Base-by-base conservation (phyloP, 2,329 filamentous ascomycete genomes). In the Myriosclerotinia duriaeana region DNA sequence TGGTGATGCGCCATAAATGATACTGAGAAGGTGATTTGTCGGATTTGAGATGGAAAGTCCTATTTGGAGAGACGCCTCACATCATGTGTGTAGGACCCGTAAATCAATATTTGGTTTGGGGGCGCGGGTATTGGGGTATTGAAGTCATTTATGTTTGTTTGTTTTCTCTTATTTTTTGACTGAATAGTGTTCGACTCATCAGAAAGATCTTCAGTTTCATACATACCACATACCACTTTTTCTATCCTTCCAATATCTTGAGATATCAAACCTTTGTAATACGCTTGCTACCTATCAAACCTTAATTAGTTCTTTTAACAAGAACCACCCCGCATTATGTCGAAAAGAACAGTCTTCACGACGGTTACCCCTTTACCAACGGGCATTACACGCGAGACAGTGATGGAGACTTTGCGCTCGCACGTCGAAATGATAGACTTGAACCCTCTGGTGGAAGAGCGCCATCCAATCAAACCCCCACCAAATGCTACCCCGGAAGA, bases 391-490 rank as follows among this genome's bases (percentile, higher is more conserved):
- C 86, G 91, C 65, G 83, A 89, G 71, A 83, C 85, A n/a, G 91
- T 91, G 53, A 77, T 96, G 70, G 82, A 86, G 64, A 91, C 91
- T 71, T 86, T 96, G 42, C 91, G 92, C 77, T 84, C 89, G 77
- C 92, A 96, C 78, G 77, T 83, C 60, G 88, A 88, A 72, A 96
- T 97, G 89, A 96, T 96, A 74, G 89, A 94, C 75, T 81, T 96
- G 66, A 67, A 67, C 15, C 65, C 65, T 11, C 20, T 65, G 22
- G 89, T 96, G 65, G 86, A 89, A 69, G 87, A 90, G 68, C 85
- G 91, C 66, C 84, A 88, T 71, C 82, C 82, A 42, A 91, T 91
- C 77, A 82, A 85, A 56, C 83, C 91, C 2, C 91, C 92, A 0
- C 74, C 82, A 34, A 84, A 88, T 74, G 88, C 89, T 15, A 81